These are phyloP conservation scores for Nasturtium officinale DNA, from an alignment of 345 rosid genomes.

Conservation along the genomic window DNA sequence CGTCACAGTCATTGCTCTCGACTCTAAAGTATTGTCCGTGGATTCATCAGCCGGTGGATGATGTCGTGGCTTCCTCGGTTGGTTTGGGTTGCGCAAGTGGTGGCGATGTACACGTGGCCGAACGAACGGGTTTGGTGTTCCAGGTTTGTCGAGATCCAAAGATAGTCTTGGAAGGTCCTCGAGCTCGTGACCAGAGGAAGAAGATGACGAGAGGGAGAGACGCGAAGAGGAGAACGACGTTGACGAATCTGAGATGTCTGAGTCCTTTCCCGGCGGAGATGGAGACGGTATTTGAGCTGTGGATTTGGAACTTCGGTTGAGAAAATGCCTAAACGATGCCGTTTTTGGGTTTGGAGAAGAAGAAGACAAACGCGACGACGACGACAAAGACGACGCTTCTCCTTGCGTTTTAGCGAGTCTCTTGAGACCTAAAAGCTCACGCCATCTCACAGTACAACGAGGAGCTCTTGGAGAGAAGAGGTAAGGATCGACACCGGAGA, in stretches of 20 bases:
- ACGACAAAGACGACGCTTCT: neutral
- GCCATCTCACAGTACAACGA: conserved; percentile 87
- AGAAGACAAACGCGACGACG: conserved; percentile 39
- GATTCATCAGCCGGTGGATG: conserved; percentile 46
- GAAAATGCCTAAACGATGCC: conserved; percentile 61
- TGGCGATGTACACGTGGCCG: conserved; percentile 48
- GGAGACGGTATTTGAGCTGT: conserved; percentile 36
- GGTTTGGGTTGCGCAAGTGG: conserved; percentile 46
- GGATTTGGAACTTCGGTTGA: conserved; percentile 68
- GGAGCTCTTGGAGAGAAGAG: conserved; percentile 85
- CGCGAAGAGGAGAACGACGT: conserved; percentile 72
- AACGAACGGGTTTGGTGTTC: conserved; percentile 64
- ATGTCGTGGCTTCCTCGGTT: conserved; percentile 65
- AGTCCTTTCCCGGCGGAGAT: conserved; percentile 57
- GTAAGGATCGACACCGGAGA: conserved; percentile 54
- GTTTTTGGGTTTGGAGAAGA: conserved; percentile 48
- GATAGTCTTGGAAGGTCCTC: conserved; percentile 84
- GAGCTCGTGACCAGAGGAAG: conserved; percentile 87
- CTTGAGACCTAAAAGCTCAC: conserved; percentile 80
- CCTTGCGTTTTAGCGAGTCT: conserved; percentile 48
- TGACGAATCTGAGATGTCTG: conserved; percentile 55
- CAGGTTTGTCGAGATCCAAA: conserved; percentile 76
- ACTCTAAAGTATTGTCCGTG: conserved; percentile 30
- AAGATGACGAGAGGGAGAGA: conserved; percentile 82
- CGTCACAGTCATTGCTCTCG: conserved; percentile 73